phyloP scores from a whole-genome alignment of 2,329 filamentous ascomycete species.

The Macrophomina tecta region DNA sequence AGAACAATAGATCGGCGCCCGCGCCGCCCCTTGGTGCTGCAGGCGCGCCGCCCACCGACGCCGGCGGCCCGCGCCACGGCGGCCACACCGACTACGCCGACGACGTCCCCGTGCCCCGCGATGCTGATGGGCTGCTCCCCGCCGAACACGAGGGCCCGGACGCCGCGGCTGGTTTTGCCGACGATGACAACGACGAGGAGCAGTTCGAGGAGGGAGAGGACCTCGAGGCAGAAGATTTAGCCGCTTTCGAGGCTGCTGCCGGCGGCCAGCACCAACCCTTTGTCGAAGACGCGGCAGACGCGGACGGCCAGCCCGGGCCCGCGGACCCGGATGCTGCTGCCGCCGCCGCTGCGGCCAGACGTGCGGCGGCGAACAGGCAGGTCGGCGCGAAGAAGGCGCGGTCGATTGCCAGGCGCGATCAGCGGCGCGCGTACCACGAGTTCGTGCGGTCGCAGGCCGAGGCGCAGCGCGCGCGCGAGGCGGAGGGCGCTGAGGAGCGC shows the following conservation, averaged over 20 bases:
- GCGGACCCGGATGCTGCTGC: constrained; percentile 29
- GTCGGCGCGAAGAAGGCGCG: constrained; percentile 59
- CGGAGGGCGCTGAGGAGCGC: constrained; percentile 51
- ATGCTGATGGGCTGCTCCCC: background rate
- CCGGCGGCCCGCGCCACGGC: background rate
- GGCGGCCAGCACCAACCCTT: background rate
- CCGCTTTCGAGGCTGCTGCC: background rate
- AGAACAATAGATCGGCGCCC: constrained; percentile 31
- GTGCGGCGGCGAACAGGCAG: constrained; percentile 36
- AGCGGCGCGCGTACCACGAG: constrained; percentile 54
- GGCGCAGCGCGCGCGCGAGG: constrained; percentile 50
- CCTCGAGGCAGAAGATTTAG: constrained; percentile 17
- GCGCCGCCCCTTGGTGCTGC: background rate
- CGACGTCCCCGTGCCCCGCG: background rate
- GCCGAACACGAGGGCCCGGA: constrained; percentile 24
- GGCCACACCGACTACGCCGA: background rate
- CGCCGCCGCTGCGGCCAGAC: constrained; percentile 44
- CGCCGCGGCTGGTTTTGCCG: constrained; percentile 31
- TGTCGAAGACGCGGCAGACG: background rate
- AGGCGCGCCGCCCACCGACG: background rate
- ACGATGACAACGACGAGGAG: constrained; percentile 18
- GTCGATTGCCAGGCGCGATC: constrained; percentile 53
- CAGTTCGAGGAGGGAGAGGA: background rate
- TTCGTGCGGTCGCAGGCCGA: constrained; percentile 57
- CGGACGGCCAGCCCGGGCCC: background rate